Evolutionary conservation across 2,329 filamentous ascomycete species (phyloP), one percentile per base, ranked within the genome.

Genomic region (Aspergillus arachidicola): DNA sequence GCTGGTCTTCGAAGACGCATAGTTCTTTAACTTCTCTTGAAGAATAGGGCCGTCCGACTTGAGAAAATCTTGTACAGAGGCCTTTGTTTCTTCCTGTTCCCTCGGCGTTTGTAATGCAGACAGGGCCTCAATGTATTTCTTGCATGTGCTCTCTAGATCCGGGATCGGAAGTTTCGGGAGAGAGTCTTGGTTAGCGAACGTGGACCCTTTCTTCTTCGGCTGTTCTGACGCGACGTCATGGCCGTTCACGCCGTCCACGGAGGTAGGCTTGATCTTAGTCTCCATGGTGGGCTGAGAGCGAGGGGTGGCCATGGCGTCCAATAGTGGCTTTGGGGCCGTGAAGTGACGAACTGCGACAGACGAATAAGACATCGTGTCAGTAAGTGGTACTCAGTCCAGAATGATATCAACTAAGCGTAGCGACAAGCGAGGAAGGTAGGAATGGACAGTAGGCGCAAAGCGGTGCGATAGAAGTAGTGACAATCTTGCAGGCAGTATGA

Each of bases 111-210:
- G 95, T 9, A 99, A 82, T 3, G 95, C 94, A 70, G 88, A 89
- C 58, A 99, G 81, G 9, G 91, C 88, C 6, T 89, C 85, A 3
- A 97, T 81, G 72, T 98, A 98, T 74, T 89, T 93, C 68, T 88
- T 85, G 76, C 90, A 91, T 0, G 92, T 93, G 64, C 82, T 81
- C 56, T 94, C 91, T 4, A 99, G 85, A 14, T 96, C 92, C 0
- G 94, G 95, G 59, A 99, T 97, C 9, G 95, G 95, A 45, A 99
- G 84, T 77, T 95, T 97, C 1, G 94, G 93, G 9, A 99, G 85
- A 69, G 88, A 91, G 68, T 97, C 93, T 77, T 99, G 94, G 62
- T 89, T 85, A 36, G 93, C 90, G 79, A 95, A 99, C 0, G 95
- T 98, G 75, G 96, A 88, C 59, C 93, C 90, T 69, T 86, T 85